phyloP scores from a whole-genome alignment of 2,329 filamentous ascomycete genomes.

The Aspergillus oerlinghausenensis region DNA sequence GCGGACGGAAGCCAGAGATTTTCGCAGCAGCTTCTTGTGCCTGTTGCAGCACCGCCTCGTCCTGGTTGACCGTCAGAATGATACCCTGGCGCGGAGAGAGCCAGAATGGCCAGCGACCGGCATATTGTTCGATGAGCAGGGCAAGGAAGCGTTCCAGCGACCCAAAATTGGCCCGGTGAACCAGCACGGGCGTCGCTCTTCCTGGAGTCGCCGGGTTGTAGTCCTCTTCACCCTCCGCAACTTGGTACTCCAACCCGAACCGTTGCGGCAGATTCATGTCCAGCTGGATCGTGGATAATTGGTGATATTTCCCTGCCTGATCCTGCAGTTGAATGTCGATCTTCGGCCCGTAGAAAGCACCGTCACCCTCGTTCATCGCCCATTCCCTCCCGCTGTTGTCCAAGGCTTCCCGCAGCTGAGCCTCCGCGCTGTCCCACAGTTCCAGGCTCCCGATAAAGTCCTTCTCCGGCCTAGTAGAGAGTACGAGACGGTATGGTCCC shows the following conservation, averaged over 20 bases:
- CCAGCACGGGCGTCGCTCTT: slow-evolving; percentile 67
- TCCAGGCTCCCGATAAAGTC: slow-evolving; percentile 71
- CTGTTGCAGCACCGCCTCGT: slow-evolving; percentile 44
- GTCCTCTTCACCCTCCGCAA: slow-evolving; percentile 38
- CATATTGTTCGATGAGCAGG: slow-evolving; percentile 76
- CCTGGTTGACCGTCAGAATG: slow-evolving; percentile 65
- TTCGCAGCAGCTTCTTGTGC: slow-evolving; percentile 47
- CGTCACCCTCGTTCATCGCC: slow-evolving; percentile 74
- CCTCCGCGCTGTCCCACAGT: slow-evolving; percentile 65
- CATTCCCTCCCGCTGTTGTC: slow-evolving; percentile 62
- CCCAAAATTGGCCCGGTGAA: slow-evolving; percentile 79
- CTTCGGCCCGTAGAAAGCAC: slow-evolving; percentile 88
- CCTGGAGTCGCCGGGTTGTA: slow-evolving; percentile 46
- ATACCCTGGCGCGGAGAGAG: slow-evolving; percentile 74
- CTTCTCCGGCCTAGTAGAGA: slow-evolving; percentile 73
- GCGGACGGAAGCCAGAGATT: slow-evolving; percentile 42
- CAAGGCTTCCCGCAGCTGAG: slow-evolving; percentile 61
- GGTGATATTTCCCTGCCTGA: slow-evolving; percentile 77
- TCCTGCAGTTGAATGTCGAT: slow-evolving; percentile 82
- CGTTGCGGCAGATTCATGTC: slow-evolving; percentile 85
- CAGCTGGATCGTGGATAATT: slow-evolving; percentile 83
- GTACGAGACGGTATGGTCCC: slow-evolving; percentile 67
- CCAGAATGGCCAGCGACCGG: slow-evolving; percentile 83
- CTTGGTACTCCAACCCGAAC: slow-evolving; percentile 71
- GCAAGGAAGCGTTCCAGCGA: slow-evolving; percentile 83